phyloP scores from a whole-genome alignment of 2,329 filamentous ascomycete genomes.

The Microdochium nivale region DNA sequence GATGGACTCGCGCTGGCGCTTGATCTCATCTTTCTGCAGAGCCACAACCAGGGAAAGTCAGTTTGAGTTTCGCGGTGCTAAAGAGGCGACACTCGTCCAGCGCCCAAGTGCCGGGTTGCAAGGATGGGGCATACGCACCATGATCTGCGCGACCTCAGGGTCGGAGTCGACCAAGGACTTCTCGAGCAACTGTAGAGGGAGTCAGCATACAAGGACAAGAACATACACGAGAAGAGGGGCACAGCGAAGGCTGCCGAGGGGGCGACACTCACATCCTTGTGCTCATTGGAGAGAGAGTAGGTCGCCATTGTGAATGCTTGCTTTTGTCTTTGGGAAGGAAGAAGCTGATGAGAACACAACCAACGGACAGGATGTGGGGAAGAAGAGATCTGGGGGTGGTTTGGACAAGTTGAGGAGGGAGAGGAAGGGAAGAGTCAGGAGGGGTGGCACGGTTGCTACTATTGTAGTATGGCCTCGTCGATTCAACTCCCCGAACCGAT shows the following conservation, averaged over 20 bases:
- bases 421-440: background rate
- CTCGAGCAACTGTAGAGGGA: conserved; percentile 71
- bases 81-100: background rate
- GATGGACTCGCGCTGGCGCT: conserved; percentile 97
- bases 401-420: background rate
- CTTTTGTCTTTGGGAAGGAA: background rate
- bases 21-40: conserved; percentile 74
- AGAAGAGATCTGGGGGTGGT: background rate
- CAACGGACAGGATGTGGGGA: background rate
- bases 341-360: background rate
- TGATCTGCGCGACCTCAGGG: conserved; percentile 91
- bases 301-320: conserved; percentile 18
- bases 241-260: background rate
- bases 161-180: conserved; percentile 87
- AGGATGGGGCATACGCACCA: conserved; percentile 54
- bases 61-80: background rate
- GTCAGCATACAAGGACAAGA: conserved; percentile 8
- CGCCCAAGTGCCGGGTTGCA: background rate
- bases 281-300: conserved; percentile 25
- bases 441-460: background rate
- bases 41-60: background rate
- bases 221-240: background rate
- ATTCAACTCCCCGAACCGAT: too few relatives aligned
- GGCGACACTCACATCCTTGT: conserved; percentile 21
- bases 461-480: background rate